A percentile compares a stretch with the other conserved stretches of the same genome.
These are phyloP conservation scores for Penicillium angulare DNA, from an alignment of 495 filamentous ascomycete genomes.

Conservation along the genomic window DNA sequence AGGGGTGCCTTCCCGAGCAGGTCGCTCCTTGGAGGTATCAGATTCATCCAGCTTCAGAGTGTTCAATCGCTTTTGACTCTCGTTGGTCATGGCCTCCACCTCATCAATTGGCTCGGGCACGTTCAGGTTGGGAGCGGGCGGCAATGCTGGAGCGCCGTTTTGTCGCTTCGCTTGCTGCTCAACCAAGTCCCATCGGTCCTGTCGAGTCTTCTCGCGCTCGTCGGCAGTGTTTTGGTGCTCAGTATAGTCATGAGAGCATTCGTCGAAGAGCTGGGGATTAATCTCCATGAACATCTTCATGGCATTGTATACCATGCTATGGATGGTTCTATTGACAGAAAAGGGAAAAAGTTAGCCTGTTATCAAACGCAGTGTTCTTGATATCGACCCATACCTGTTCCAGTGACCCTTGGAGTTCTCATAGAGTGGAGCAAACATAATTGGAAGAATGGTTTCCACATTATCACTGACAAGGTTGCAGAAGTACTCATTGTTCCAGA, in stretches of 20 bases:
- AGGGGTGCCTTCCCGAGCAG: slow-evolving; percentile 41
- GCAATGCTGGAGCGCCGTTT: slow-evolving; percentile 50
- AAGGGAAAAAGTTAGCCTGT: slow-evolving; percentile 22
- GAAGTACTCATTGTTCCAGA: slow-evolving; percentile 99
- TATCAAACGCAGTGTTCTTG: not conserved
- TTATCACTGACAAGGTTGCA: slow-evolving; percentile 99
- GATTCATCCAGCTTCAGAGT: slow-evolving; percentile 77
- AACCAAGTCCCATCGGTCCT: slow-evolving; percentile 84
- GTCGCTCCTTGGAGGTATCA: slow-evolving; percentile 43
- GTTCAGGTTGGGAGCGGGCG: slow-evolving; percentile 37
- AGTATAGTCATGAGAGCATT: slow-evolving; percentile 97
- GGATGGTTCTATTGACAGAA: slow-evolving; percentile 72
- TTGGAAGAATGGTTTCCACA: slow-evolving; percentile 94
- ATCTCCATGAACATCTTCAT: slow-evolving; percentile 99
- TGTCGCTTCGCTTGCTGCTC: slow-evolving; percentile 68
- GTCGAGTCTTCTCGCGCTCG: slow-evolving; percentile 69
- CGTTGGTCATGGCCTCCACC: slow-evolving; percentile 70
- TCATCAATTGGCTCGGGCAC: slow-evolving; percentile 64
- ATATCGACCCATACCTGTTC: slow-evolving; percentile 71
- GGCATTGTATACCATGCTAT: slow-evolving; percentile 99
- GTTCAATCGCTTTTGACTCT: slow-evolving; percentile 80
- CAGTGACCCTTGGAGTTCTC: slow-evolving; percentile 99
- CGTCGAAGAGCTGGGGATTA: slow-evolving; percentile 96
- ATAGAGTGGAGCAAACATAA: slow-evolving; percentile 98
- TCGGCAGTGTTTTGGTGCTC: slow-evolving; percentile 89